These are phyloP conservation scores for Neoboletus subvelutipes DNA, from an alignment of 768 basidiomycete species.

Conservation along the genomic window DNA sequence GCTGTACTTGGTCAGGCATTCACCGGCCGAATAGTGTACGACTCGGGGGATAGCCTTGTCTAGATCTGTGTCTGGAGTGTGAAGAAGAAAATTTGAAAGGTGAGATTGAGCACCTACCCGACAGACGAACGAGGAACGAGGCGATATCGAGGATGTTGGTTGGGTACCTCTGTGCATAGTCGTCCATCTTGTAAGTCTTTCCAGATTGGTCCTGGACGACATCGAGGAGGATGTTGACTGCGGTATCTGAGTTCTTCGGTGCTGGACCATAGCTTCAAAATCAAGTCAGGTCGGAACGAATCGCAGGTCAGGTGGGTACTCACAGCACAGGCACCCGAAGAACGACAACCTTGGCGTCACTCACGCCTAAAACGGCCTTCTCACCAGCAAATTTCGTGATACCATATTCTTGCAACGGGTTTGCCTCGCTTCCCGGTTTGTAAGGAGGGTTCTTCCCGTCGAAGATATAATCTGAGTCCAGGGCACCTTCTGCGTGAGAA, in stretches of 20 bases:
- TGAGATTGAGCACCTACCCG: slow-evolving; percentile 44
- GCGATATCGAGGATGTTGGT: slow-evolving; percentile 90
- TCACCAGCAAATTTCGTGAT: slow-evolving; percentile 87
- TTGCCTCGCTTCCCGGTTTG: slow-evolving; percentile 64
- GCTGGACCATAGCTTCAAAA: slow-evolving; percentile 80
- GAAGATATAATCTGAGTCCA: slow-evolving; percentile 83
- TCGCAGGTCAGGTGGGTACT: slow-evolving; percentile 20
- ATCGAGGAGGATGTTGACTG: slow-evolving; percentile 86
- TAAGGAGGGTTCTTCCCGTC: slow-evolving; percentile 94
- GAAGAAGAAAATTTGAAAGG: not conserved
- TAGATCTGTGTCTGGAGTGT: slow-evolving; percentile 29
- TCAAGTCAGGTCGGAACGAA: not conserved
- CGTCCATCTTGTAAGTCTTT: slow-evolving; percentile 93
- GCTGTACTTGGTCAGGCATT: slow-evolving; percentile 90
- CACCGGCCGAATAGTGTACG: slow-evolving; percentile 81
- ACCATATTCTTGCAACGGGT: slow-evolving; percentile 89
- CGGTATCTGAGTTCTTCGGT: slow-evolving; percentile 81
- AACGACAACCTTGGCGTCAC: slow-evolving; percentile 60
- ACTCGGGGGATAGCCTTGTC: slow-evolving; percentile 44
- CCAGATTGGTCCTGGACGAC: slow-evolving; percentile 84
- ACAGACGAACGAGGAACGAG: slow-evolving; percentile 74
- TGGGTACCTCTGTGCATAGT: slow-evolving; percentile 89
- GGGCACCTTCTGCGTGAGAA: slow-evolving; percentile 10
- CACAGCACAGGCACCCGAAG: slow-evolving; percentile 89
- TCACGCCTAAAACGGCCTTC: slow-evolving; percentile 61